Evolutionary conservation across 352 stramenopile species (phyloP).

Genomic region (Peronospora belbahrii): DNA sequence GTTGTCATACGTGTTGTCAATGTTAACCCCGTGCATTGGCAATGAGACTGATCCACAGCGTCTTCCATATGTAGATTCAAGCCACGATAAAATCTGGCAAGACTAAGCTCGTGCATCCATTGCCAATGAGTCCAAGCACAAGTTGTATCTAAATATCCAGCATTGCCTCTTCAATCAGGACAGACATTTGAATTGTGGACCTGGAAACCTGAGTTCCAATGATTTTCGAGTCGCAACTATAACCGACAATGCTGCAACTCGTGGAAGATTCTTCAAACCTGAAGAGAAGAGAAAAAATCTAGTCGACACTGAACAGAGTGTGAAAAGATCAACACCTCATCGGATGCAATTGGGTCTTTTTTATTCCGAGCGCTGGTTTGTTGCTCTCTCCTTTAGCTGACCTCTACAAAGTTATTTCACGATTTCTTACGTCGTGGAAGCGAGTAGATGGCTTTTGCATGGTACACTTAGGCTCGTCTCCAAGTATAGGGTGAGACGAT

Average conservation of each 20-base stretch:
- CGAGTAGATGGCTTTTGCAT: too few relatives aligned
- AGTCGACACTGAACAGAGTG: conserved; percentile 1
- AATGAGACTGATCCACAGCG: too few relatives aligned
- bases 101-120: too few relatives aligned
- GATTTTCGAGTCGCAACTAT: too few relatives aligned
- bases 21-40: too few relatives aligned
- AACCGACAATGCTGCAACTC: background rate
- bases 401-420: background rate
- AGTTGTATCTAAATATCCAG: background rate
- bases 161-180: background rate
- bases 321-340: background rate
- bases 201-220: background rate
- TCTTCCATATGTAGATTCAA: too few relatives aligned
- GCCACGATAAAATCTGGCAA: too few relatives aligned
- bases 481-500: background rate
- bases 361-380: too few relatives aligned
- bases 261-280: background rate
- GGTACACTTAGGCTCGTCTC: background rate
- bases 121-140: too few relatives aligned
- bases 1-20: background rate
- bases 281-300: conserved; percentile 11
- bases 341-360: background rate
- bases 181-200: too few relatives aligned
- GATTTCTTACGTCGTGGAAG: background rate
- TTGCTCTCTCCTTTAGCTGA: background rate